Evolutionary conservation across 345 rosid species (phyloP).

Genomic region (Carallia pectinifolia): DNA sequence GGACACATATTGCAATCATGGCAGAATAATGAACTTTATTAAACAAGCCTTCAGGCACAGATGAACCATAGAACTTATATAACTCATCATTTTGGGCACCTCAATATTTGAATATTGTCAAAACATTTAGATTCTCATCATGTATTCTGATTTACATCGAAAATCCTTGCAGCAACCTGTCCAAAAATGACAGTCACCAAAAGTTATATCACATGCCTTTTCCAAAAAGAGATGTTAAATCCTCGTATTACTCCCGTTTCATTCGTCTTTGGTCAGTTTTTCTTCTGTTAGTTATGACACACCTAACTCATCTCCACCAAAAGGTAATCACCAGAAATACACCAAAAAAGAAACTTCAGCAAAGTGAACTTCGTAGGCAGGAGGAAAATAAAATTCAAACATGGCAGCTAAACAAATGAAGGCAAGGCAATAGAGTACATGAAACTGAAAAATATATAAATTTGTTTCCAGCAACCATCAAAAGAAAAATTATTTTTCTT

Average conservation of each 20-base stretch:
- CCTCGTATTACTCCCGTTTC: constrained; percentile 83
- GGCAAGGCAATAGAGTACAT: background rate
- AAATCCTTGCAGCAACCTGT: constrained; percentile 79
- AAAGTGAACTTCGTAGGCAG: background rate
- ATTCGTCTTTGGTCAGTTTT: constrained; percentile 84
- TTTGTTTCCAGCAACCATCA: constrained; percentile 51
- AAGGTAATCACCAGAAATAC: too few relatives aligned
- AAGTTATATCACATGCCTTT: constrained; percentile 75
- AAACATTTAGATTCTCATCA: constrained; percentile 87
- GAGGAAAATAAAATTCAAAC: too few relatives aligned
- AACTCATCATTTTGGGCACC: constrained; percentile 67
- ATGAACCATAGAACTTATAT: constrained; percentile 84
- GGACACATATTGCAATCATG: constrained; percentile 1
- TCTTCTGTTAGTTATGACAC: constrained; percentile 50
- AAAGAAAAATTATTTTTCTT: constrained; percentile 83
- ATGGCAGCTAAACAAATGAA: background rate
- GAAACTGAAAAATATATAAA: background rate
- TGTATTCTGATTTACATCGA: constrained; percentile 64
- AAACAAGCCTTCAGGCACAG: constrained; percentile 92
- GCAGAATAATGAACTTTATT: constrained; percentile 67
- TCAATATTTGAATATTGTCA: constrained; percentile 68
- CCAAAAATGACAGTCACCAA: constrained; percentile 69
- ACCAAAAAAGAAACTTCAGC: constrained; percentile 22
- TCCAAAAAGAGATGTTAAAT: constrained; percentile 48
- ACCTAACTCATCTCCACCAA: constrained; percentile 42